Evolutionary conservation across 352 stramenopile genomes (phyloP).

Genomic region (Aphanomyces astaci): DNA sequence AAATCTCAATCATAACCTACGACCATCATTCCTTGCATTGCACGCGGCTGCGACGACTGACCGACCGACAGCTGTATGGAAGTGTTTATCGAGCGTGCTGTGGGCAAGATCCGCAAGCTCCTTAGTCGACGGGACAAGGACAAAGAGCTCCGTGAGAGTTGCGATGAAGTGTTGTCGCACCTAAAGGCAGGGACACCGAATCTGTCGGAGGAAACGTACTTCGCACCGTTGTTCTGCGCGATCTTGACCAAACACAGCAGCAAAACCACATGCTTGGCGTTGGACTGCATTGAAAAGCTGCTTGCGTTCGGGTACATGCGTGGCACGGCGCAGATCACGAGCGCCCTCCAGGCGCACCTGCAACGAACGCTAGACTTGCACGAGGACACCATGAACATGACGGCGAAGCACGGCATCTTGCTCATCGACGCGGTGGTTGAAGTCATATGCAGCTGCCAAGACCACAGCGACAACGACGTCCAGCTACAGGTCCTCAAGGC

Average conservation of each 20-base stretch:
- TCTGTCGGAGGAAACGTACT: slow-evolving; percentile 28
- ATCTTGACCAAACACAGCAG: slow-evolving; percentile 56
- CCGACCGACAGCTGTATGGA: slow-evolving; percentile 6
- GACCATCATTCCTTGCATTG: neutral
- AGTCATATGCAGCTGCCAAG: slow-evolving; percentile 85
- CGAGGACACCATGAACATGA: slow-evolving; percentile 19
- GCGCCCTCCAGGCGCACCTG: slow-evolving; percentile 52
- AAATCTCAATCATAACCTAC: neutral
- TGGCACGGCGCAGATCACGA: slow-evolving; percentile 51
- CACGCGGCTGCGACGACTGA: neutral
- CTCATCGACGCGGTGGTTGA: slow-evolving; percentile 85
- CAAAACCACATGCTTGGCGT: slow-evolving; percentile 64
- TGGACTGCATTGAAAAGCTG: slow-evolving; percentile 89
- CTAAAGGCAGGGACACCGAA: slow-evolving; percentile 1
- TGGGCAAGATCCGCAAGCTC: slow-evolving; percentile 70
- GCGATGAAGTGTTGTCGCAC: slow-evolving; percentile 22
- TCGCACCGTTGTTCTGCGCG: slow-evolving; percentile 65
- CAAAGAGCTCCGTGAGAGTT: slow-evolving; percentile 18
- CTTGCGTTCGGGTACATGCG: slow-evolving; percentile 79
- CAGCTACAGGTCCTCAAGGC: slow-evolving; percentile 91
- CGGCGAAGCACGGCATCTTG: neutral
- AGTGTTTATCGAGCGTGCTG: slow-evolving; percentile 26
- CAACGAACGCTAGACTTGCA: neutral
- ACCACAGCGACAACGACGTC: slow-evolving; percentile 85
- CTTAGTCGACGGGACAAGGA: slow-evolving; percentile 65